Base-by-base conservation (phyloP, 2,329 filamentous ascomycete species). In the Colletotrichum sp. region DNA sequence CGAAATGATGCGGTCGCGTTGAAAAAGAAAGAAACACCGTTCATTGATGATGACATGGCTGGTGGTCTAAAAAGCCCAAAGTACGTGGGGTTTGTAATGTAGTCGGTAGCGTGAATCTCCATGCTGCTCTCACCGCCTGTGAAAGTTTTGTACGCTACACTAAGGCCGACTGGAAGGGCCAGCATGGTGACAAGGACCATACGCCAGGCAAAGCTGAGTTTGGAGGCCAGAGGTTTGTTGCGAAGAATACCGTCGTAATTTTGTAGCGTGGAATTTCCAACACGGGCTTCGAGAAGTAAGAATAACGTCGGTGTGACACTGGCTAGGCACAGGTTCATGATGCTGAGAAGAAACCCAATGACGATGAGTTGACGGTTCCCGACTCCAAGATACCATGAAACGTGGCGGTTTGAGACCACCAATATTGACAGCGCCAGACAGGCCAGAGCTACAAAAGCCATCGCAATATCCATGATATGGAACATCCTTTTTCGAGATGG, bases 401-500 rank as follows among this genome's bases (percentile, higher is more conserved):
- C 3, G 1, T 18, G 0, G 12, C 4, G 0, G 13, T 57, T 5
- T 0, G 52, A 8, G 13, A 18, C 24, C 1, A 28, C 52, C 24
- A 28, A 57, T 0, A 28, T 0, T 2, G 52, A 57, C 13, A 57
- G 2, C 3, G 4, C 13, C 0, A 57, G 24, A 5, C 52, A 57
- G 4, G 5, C 24, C 1, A 57, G 4, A 0, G 52, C 12, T 4
- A 28, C 0, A 0, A 6, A 0, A 1, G 24, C 52, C 8, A 18
- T 18, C 2, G 13, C 24, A 18, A 57, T 18, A 3, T 57, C n/a
- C 1, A 0, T 2, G 0, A 0, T 1, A 2, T 55, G 4, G 12
- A 55, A 13, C 5, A 13, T 2, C 0, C 0, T 2, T 8, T 55
- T 55, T 0, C 24, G 8, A 13, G 6, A 2, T 3, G 48, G 48